phyloP scores from a whole-genome alignment of 1,284 basidiomycete genomes.

The Exobasidium rhododendri region DNA sequence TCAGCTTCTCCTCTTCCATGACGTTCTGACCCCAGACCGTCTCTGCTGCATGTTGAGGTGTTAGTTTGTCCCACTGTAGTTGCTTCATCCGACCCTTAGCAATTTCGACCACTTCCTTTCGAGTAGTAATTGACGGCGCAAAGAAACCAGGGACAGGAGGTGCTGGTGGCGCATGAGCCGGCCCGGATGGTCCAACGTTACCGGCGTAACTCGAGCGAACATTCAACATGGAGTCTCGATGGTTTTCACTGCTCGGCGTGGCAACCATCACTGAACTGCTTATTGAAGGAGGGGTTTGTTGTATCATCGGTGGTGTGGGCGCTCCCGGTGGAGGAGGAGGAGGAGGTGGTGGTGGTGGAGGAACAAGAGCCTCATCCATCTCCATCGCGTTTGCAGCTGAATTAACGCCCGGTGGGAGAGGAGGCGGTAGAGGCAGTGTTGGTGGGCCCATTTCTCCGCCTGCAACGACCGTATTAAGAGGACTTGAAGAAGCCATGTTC shows the following conservation, averaged over 20 bases:
- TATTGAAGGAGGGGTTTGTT: constrained; percentile 42
- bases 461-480: constrained; percentile 13
- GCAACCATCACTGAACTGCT: not conserved
- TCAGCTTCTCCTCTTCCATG: constrained; percentile 34
- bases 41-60: constrained; percentile 51
- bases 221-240: constrained; percentile 49
- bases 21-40: constrained; percentile 48
- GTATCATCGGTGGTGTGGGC: constrained; percentile 58
- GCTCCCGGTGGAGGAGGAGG: constrained; percentile 29
- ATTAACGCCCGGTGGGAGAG: constrained; percentile 50
- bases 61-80: constrained; percentile 89
- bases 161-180: constrained; percentile 49
- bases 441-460: constrained; percentile 25
- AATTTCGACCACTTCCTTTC: constrained; percentile 81
- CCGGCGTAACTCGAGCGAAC: constrained; percentile 41
- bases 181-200: constrained; percentile 41
- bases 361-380: constrained; percentile 56
- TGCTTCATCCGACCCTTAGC: constrained; percentile 94
- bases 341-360: constrained; percentile 58
- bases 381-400: constrained; percentile 4
- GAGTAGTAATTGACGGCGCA: constrained; percentile 26
- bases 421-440: constrained; percentile 39
- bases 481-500: constrained; percentile 19
- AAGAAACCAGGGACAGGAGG: constrained; percentile 57
- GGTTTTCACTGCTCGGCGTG: constrained; percentile 11